Evolutionary conservation across 2,329 filamentous ascomycete genomes (phyloP), one percentile per base, ranked within the genome.

Genomic region (Venturia oleaginea): DNA sequence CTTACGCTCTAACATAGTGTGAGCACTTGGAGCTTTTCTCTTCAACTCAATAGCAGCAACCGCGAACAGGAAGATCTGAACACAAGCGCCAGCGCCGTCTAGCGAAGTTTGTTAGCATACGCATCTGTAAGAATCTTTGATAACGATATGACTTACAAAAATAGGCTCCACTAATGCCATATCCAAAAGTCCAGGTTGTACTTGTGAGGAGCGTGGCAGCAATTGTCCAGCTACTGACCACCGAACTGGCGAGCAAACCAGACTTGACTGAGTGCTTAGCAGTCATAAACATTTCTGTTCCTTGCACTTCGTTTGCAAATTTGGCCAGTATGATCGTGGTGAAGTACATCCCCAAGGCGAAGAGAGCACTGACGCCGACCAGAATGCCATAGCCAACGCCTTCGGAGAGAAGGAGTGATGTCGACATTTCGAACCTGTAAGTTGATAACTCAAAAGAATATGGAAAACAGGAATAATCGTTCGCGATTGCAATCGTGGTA

Each of bases 181-280:
- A 78, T 4, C 67, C 68, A 64, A 78, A 79, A 0, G 75, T 76
- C 66, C 78, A 75, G 2, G 76, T 78, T 13, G 72, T 75, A 13
- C 74, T 76, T 11, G 74, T 76, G 13, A 59, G 19, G 11, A 74
- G 63, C 5, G 79, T 81, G 6, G 79, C 77, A 32, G 76, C 76
- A 77, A 78, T 81, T 3, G 79, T 81, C 79, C 79, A 81, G 1
- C 78, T 78, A 6, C 75, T 78, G 19, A 81, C 79, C 61, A 81
- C 78, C 4, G 77, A 78, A 8, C 75, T 76, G 4, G 78, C 77
- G 61, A 80, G 78, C 7, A 81, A 74, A 8, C 79, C 78, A 0
- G 79, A 76, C 61, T 77, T 78, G 40, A 79, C 75, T 46, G 71
- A 74, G 38, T 76, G 71, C 4, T 76, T 78, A 0, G 79, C 79